A percentile compares a stretch with the other conserved stretches of the same genome.
Evolutionary conservation across 495 filamentous ascomycete species (phyloP).

Genomic region (Penicillium dipodomyicola): DNA sequence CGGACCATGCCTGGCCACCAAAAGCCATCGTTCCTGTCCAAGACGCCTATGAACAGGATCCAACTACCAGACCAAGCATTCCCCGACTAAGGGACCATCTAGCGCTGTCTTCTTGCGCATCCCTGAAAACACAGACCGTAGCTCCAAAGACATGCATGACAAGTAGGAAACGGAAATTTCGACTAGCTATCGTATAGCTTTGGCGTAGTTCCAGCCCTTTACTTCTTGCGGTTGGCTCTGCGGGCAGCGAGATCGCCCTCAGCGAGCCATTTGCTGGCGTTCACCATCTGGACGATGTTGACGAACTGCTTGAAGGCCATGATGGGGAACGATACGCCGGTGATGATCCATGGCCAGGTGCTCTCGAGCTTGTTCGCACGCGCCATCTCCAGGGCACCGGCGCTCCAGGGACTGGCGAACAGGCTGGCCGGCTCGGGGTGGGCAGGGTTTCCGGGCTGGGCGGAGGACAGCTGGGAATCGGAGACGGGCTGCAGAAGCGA

Average conservation of each 20-base stretch:
- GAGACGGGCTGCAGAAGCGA: slow-evolving; percentile 61
- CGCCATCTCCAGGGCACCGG: slow-evolving; percentile 86
- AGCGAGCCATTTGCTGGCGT: slow-evolving; percentile 87
- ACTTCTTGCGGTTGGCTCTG: slow-evolving; percentile 38
- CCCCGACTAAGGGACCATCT: slow-evolving; percentile 17
- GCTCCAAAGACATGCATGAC: slow-evolving; percentile 44
- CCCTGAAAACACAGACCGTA: slow-evolving; percentile 34
- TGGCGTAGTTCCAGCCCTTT: slow-evolving; percentile 1
- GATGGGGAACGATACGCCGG: slow-evolving; percentile 74
- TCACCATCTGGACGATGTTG: slow-evolving; percentile 91
- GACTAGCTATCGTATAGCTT: neutral
- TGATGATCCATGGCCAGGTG: slow-evolving; percentile 82
- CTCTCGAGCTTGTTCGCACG: slow-evolving; percentile 91
- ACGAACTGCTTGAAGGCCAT: slow-evolving; percentile 91
- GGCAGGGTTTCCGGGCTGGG: slow-evolving; percentile 64
- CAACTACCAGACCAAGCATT: slow-evolving; percentile 22
- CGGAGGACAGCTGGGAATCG: slow-evolving; percentile 49
- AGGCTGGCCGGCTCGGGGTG: slow-evolving; percentile 62
- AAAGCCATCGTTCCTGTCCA: slow-evolving; percentile 16
- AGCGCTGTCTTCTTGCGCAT: slow-evolving; percentile 13
- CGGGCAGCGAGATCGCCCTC: slow-evolving; percentile 66
- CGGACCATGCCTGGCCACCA: slow-evolving; percentile 18
- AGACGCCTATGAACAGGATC: slow-evolving; percentile 24
- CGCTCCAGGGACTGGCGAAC: slow-evolving; percentile 82
- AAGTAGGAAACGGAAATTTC: slow-evolving; percentile 15